Evolutionary conservation across 2,329 filamentous ascomycete species (phyloP), one percentile per base, ranked within the genome.

Genomic region (Cytospora piceae): DNA sequence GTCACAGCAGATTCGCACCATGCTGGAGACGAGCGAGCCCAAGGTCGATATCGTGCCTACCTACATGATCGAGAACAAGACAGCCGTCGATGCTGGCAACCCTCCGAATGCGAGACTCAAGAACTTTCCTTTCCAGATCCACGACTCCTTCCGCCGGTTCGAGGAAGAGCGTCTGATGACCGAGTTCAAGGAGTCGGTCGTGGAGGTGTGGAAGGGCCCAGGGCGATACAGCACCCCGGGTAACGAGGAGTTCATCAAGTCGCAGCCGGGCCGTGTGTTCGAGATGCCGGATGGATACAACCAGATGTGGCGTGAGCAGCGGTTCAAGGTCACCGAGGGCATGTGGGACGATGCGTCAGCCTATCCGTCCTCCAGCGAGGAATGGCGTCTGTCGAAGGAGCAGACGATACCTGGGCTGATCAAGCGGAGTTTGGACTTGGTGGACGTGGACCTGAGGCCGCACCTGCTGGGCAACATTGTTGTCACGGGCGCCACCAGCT

Each of bases 201-300:
- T 98, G 32, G 93, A 97, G 79, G 88, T 94, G 17, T 99, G 95
- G 94, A 87, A 88, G 31, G 92, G 92, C 0, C 92, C 92, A 0
- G 89, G 89, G 66, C 85, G 88, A 68, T 87, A 93, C 72, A 77
- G 77, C 52, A 79, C 77, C 70, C 85, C 80, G 27, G 87, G 89
- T 46, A 96, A 94, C 75, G 88, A 95, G 74, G 94, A 97, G 52
- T 83, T 87, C 57, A 89, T 89, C 65, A 89, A 86, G 75, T 83
- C 80, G 54, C 87, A 89, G 69, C 92, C 93, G 0, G 92, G 92
- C 51, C 90, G 93, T 61, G 91, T 95, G 14, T 99, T 97, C 73
- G 95, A 99, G 81, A 95, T 99, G 86, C 95, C 95, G 12, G 93
- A 98, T 75, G 95, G 95, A 59, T 94, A 90, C 81, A 99, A 98